A percentile compares a stretch with the other conserved stretches of the same genome.
Conservation (phyloP, 1,139 yeast genomes). For the Nakaseomyces delphensis region DNA sequence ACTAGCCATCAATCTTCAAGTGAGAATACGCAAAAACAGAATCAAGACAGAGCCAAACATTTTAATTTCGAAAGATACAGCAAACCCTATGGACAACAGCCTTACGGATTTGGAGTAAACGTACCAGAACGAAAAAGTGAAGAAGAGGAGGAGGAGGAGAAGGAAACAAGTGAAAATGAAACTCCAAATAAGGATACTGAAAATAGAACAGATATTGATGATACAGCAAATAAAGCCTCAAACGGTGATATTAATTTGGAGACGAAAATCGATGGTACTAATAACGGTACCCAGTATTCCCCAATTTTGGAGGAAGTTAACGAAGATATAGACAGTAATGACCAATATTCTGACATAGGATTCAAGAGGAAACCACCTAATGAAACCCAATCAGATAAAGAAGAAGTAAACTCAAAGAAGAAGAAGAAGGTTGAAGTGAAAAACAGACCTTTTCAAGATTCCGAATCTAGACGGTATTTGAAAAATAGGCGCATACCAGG, state of each 20-base stretch:
- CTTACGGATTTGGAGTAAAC: constrained; percentile 28
- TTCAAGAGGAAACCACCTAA: constrained; percentile 4
- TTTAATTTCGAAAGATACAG: constrained; percentile 13
- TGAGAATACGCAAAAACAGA: neutral
- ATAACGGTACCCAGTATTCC: neutral
- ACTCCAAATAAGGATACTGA: neutral
- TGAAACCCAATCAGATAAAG: neutral
- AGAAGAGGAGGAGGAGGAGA: neutral
- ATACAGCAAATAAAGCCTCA: too few species aligned
- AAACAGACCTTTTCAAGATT: constrained; percentile 14
- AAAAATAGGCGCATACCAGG: constrained; percentile 13
- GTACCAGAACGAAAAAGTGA: neutral
- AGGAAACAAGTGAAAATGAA: neutral
- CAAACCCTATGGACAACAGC: constrained; percentile 29
- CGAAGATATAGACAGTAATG: constrained; percentile 4
- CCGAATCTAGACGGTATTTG: constrained; percentile 19
- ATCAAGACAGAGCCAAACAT: constrained; percentile 6
- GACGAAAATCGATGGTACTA: neutral
- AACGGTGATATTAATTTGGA: too few species aligned
- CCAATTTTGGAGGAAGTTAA: constrained; percentile 1
- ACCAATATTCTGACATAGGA: constrained; percentile 1
- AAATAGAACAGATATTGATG: neutral
- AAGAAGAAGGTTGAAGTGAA: constrained; percentile 9
- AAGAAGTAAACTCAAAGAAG: constrained; percentile 6
- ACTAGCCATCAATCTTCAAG: neutral